Conservation (phyloP, 2,329 filamentous ascomycete genomes). For the Tolypocladium cylindrosporum region DNA sequence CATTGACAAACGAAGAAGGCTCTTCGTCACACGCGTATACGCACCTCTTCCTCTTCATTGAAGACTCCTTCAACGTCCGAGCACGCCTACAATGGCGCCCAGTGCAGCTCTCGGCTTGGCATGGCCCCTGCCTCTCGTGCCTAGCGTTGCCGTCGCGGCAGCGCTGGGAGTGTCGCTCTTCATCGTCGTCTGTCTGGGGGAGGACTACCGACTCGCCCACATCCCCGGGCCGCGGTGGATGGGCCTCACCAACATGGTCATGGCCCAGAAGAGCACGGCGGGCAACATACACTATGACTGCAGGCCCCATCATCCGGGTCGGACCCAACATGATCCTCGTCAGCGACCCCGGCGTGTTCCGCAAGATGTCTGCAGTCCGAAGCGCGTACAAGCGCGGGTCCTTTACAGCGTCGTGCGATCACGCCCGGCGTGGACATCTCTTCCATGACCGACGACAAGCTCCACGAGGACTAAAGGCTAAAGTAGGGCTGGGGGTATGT, state of each 20-base stretch:
- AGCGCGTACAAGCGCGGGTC: slow-evolving; percentile 20
- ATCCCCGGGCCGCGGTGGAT: slow-evolving; percentile 2
- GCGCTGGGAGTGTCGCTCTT: neutral
- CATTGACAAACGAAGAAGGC: no score
- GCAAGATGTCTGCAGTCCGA: slow-evolving; percentile 27
- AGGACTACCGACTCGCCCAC: slow-evolving; percentile 3
- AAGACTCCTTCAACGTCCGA: neutral
- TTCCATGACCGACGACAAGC: slow-evolving; percentile 33
- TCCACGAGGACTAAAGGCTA: slow-evolving; percentile 33
- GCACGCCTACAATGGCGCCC: neutral
- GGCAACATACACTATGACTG: slow-evolving; percentile 11
- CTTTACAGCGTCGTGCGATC: slow-evolving; percentile 39
- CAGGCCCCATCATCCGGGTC: slow-evolving; percentile 17
- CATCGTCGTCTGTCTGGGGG: neutral
- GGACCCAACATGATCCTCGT: slow-evolving; percentile 36
- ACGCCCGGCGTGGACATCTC: slow-evolving; percentile 41
- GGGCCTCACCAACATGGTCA: slow-evolving; percentile 1
- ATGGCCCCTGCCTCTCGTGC: neutral
- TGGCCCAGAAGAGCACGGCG: slow-evolving; percentile 7
- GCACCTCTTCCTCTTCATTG: no score
- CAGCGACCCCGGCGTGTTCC: slow-evolving; percentile 31
- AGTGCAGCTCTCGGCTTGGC: neutral
- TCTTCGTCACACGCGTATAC: no score
- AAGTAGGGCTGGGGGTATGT: slow-evolving; percentile 36
- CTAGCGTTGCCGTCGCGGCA: neutral